Percentiles rank a stretch among this genome's conserved stretches.
phyloP scores from a whole-genome alignment of 805 yeast species.

The Metschnikowia arizonensis region DNA sequence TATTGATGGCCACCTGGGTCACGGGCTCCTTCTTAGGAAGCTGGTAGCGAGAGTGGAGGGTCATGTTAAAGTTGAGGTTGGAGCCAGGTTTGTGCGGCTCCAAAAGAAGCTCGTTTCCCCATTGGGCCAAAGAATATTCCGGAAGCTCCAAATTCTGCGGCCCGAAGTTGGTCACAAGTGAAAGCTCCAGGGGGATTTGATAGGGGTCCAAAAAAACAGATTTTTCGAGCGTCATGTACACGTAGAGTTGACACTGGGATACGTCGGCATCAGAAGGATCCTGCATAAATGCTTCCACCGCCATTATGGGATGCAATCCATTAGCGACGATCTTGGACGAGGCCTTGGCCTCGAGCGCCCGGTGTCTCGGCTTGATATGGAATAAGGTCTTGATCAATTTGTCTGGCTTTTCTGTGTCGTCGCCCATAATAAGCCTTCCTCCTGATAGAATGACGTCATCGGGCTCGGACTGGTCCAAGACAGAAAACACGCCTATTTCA shows the following conservation, averaged over 20 bases:
- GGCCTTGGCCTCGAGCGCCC: conserved; percentile 10
- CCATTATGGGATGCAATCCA: conserved; percentile 38
- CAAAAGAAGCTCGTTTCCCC: conserved; percentile 40
- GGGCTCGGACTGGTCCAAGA: conserved; percentile 24
- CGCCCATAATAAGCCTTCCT: conserved; percentile 27
- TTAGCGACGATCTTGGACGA: conserved; percentile 15
- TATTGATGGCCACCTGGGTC: conserved; percentile 17
- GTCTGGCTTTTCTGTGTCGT: conserved; percentile 9
- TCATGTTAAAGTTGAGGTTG: conserved; percentile 15
- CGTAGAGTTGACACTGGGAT: conserved; percentile 29
- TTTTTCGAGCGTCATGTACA: conserved; percentile 29
- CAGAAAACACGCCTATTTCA: conserved; percentile 37
- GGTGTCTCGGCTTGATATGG: conserved; percentile 40
- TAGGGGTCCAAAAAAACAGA: conserved; percentile 37
- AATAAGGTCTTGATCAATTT: conserved; percentile 31
- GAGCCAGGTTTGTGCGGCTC: conserved; percentile 19
- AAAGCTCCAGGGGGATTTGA: conserved; percentile 27
- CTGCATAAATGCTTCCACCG: conserved; percentile 10
- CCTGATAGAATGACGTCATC: conserved; percentile 39
- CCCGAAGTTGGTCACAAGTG: conserved; percentile 28
- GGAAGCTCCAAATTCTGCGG: conserved; percentile 38
- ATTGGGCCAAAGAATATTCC: conserved; percentile 30
- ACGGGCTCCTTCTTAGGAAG: conserved; percentile 19
- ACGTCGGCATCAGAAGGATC: conserved; percentile 23
- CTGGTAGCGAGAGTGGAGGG: conserved; percentile 40